Conservation (phyloP, 2,329 filamentous ascomycete genomes). For the Hypomyces rosellus region DNA sequence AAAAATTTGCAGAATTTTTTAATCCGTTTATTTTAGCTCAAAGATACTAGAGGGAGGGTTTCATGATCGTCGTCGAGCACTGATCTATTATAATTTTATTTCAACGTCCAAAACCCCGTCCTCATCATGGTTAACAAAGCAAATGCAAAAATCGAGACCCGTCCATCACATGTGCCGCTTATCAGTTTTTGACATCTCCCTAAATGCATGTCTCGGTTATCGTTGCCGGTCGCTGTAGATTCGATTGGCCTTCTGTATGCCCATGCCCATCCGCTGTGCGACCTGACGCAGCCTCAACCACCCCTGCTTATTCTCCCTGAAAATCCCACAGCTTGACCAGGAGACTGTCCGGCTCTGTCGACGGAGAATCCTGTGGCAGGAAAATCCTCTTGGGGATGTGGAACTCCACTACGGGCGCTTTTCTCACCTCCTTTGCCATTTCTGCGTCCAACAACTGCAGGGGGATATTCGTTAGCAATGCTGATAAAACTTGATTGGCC, state of each 20-base stretch:
- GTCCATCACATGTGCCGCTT: neutral
- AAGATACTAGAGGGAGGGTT: too few relatives aligned
- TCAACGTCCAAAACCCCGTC: too few relatives aligned
- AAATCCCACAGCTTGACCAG: slow-evolving; percentile 59
- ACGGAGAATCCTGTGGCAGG: slow-evolving; percentile 41
- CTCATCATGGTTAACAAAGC: too few relatives aligned
- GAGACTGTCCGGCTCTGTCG: slow-evolving; percentile 46
- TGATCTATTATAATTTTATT: too few relatives aligned
- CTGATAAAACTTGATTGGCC: neutral
- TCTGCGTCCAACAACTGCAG: slow-evolving; percentile 74
- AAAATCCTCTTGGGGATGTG: slow-evolving; percentile 88
- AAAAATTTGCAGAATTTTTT: too few relatives aligned
- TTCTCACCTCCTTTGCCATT: slow-evolving; percentile 75
- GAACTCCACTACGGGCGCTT: slow-evolving; percentile 82
- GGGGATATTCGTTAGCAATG: slow-evolving; percentile 24
- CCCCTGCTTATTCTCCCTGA: slow-evolving; percentile 13
- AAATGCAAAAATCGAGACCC: too few relatives aligned
- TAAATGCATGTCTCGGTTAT: neutral
- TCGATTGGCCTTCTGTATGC: slow-evolving; percentile 2
- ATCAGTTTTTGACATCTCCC: neutral
- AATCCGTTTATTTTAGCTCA: too few relatives aligned
- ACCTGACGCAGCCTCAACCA: slow-evolving; percentile 1
- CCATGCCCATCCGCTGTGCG: neutral
- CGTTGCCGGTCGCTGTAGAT: neutral
- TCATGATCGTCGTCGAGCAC: too few relatives aligned